Base-by-base conservation (phyloP, 139 green algal species). In the Eudorina sp. region DNA sequence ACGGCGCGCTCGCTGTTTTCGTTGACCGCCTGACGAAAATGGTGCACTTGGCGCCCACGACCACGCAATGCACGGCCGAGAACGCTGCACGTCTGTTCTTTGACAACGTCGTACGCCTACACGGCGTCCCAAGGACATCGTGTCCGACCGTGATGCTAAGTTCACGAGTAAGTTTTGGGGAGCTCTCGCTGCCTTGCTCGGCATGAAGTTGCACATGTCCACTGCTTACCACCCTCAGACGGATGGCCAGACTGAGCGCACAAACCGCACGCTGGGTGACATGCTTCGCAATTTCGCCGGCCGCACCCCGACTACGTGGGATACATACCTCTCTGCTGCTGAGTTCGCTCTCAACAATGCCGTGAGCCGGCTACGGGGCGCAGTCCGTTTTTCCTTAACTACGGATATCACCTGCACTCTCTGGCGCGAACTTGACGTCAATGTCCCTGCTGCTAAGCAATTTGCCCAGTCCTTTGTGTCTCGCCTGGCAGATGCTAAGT, bases 21-120 rank as follows among this genome's bases (percentile, higher is more conserved):
- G 89, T 93, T 27, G 92, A 91, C 72, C n/a, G 77, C 69, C 92
- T 69, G 85, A 91, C 82, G 31, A 95, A 94, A 51, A 92, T 94
- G 89, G 58, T 84, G 4, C 86, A 93, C 23, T 68, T 93, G 23
- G 40, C 13, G 64, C 91, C 25, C 76, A 31, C 19, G 23, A 51
- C 25, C 29, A 91, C 77, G 25, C 64, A 21, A 4, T 45, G 88
- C 86, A 91, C 73, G 11, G 78, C 88, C 27, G 25, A 72, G 5
- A 46, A 85, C 27, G 31, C 88, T 40, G 90, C 89, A 21, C 18
- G 88, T 0, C 55, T 94, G 66, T 91, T 87, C 40, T 4, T 73
- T 4, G 41, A 72, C 1, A 79, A 83, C 21, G 75, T 85, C n/a
- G 27, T 82, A 45, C 74, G 64, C 25, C 51, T 73, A 27, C 82